phyloP scores from a whole-genome alignment of 768 basidiomycete genomes.

The Trametes gibbosa region DNA sequence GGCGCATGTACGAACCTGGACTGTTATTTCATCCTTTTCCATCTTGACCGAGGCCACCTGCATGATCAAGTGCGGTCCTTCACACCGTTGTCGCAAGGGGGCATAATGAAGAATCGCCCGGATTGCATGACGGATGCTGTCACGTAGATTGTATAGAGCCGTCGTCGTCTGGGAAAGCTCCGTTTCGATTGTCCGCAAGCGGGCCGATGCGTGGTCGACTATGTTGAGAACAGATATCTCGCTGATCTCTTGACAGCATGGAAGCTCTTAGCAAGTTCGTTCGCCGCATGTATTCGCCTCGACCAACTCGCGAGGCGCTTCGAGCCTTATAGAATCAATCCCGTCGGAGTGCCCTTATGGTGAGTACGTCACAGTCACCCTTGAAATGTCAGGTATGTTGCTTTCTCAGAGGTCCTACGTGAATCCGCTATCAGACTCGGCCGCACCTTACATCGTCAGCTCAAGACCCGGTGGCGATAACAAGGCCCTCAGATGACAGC shows the following conservation, averaged over 20 bases:
- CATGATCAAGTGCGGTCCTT: background rate
- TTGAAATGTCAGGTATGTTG: background rate
- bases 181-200: too few relatives aligned
- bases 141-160: too few relatives aligned
- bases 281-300: background rate
- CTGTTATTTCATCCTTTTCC: constrained; percentile 3
- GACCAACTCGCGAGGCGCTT: background rate
- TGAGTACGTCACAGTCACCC: background rate
- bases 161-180: too few relatives aligned
- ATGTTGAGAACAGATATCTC: background rate
- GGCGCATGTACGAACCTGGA: constrained; percentile 8
- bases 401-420: too few relatives aligned
- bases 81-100: background rate
- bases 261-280: background rate
- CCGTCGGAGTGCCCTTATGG: background rate
- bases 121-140: too few relatives aligned
- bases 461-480: too few relatives aligned
- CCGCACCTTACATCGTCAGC: too few relatives aligned
- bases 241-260: background rate
- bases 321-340: background rate
- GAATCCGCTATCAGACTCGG: too few relatives aligned
- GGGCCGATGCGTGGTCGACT: background rate
- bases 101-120: background rate
- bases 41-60: background rate
- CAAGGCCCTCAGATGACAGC: too few relatives aligned